phyloP scores from a whole-genome alignment of 1,284 basidiomycete species.

The Phellinidium pouzarii region DNA sequence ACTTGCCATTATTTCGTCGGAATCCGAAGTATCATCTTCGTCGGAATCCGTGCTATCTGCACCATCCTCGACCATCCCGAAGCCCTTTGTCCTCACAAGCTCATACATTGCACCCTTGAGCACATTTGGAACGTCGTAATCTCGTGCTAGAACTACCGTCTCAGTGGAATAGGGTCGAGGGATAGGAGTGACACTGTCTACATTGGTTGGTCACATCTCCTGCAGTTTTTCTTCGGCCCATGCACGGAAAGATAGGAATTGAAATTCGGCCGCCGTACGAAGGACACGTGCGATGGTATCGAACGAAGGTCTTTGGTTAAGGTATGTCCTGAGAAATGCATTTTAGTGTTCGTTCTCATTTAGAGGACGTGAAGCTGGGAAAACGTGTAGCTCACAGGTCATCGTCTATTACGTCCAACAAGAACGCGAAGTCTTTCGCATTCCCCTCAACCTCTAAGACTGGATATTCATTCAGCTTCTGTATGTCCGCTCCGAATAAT shows the following conservation, averaged over 20 bases:
- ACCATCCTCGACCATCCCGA: slow-evolving; percentile 20
- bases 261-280: not conserved
- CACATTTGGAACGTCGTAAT: slow-evolving; percentile 26
- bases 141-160: slow-evolving; percentile 28
- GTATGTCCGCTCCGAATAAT: slow-evolving; percentile 18
- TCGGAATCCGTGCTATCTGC: too few relatives aligned
- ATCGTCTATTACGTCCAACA: slow-evolving; percentile 31
- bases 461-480: slow-evolving; percentile 26
- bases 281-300: not conserved
- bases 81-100: slow-evolving; percentile 26
- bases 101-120: slow-evolving; percentile 35
- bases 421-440: slow-evolving; percentile 30
- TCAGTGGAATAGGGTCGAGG: slow-evolving; percentile 25
- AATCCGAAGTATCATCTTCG: too few relatives aligned
- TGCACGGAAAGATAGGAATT: not conserved
- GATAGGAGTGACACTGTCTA: slow-evolving; percentile 21
- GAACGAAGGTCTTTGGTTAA: not conserved
- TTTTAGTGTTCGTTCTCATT: too few relatives aligned
- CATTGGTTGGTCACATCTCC: slow-evolving; percentile 27
- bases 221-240: slow-evolving; percentile 27
- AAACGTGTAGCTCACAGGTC: not conserved
- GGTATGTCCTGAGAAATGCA: too few relatives aligned
- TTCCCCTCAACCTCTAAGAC: slow-evolving; percentile 25
- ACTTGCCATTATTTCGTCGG: not conserved
- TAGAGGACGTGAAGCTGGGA: too few relatives aligned